These are phyloP conservation scores for Aspergillus sclerotialis DNA, from an alignment of 2,329 filamentous ascomycete genomes.

Conservation along the genomic window DNA sequence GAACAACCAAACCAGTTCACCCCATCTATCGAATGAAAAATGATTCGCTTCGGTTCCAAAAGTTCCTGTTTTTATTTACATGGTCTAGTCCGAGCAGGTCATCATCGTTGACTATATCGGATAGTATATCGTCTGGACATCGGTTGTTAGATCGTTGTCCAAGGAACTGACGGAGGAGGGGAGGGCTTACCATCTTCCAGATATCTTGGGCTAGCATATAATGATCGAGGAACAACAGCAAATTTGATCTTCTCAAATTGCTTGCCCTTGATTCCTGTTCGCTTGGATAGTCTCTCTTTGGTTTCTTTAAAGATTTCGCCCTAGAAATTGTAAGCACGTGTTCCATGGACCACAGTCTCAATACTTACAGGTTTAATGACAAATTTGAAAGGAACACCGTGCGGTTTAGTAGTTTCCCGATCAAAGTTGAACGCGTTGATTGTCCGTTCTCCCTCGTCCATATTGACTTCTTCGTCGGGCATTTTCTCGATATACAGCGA, in stretches of 20 bases:
- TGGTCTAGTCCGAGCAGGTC: constrained; percentile 65
- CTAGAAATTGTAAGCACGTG: constrained; percentile 34
- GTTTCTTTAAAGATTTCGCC: constrained; percentile 84
- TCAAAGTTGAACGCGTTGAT: constrained; percentile 90
- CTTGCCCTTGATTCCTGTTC: constrained; percentile 94
- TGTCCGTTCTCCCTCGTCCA: constrained; percentile 59
- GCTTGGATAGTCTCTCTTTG: constrained; percentile 86
- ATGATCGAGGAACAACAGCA: constrained; percentile 63
- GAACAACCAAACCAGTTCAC: background rate
- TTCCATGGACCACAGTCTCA: background rate
- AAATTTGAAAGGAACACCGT: constrained; percentile 89
- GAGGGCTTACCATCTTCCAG: constrained; percentile 71
- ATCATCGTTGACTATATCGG: constrained; percentile 64
- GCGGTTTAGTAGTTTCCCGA: constrained; percentile 72
- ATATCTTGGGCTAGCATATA: constrained; percentile 73
- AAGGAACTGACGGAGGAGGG: too few relatives aligned
- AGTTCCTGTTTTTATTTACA: constrained; percentile 53
- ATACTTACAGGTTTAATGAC: constrained; percentile 66
- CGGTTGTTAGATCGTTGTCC: too few relatives aligned
- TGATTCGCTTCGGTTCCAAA: constrained; percentile 55
- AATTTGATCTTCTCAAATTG: constrained; percentile 99
- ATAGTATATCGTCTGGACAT: constrained; percentile 42
- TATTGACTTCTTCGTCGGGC: constrained; percentile 58
- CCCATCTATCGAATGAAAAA: constrained; percentile 54
- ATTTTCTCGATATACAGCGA: constrained; percentile 73